Evolutionary conservation across 2,329 filamentous ascomycete species (phyloP), one percentile per base, ranked within the genome.

Genomic region (Elsinoe fawcettii): DNA sequence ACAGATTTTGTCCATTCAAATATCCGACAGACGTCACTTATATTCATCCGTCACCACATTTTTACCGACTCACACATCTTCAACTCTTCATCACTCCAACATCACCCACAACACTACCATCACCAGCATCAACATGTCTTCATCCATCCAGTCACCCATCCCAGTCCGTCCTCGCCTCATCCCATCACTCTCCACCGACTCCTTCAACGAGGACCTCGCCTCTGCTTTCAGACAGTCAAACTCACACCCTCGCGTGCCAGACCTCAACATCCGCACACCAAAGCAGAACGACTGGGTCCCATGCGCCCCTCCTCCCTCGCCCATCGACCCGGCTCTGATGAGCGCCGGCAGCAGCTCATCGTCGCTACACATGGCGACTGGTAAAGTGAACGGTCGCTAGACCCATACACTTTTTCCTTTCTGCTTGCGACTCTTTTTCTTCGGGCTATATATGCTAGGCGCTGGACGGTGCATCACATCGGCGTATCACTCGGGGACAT

Each of bases 181-280:
- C 14, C 32, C 46, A 11, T 53, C 58, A 36, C 14, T 55, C 22
- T 56, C 55, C 23, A 47, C 58, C n/a, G 56, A 58, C 46, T 61
- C 60, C 9, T 61, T 61, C 56, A 57, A 58, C 36, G 60, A 61
- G 41, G 60, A 60, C 43, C 23, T 61, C 46, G 56, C 56, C 16
- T 46, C 51, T 16, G 60, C 60, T n/a, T 61, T 61, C 18, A 46
- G 41, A 34, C 56, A 59, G 2, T 61, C 60, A 1, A 57, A 57
- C 27, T 51, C 60, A 9, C 47, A 58, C 9, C 60, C 60, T 18
- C 60, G 60, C 39, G 59, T 55, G 20, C 55, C 58, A 20, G 56
- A 60, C 20, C 58, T 60, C 37, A 60, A 59, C 46, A 61, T 61
- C 41, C 58, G 58, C 20, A 58, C 59, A 14, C 58, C 53, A n/a